Base-by-base conservation (phyloP, 176 grass and related monocot species). In the Leersia perrieri region DNA sequence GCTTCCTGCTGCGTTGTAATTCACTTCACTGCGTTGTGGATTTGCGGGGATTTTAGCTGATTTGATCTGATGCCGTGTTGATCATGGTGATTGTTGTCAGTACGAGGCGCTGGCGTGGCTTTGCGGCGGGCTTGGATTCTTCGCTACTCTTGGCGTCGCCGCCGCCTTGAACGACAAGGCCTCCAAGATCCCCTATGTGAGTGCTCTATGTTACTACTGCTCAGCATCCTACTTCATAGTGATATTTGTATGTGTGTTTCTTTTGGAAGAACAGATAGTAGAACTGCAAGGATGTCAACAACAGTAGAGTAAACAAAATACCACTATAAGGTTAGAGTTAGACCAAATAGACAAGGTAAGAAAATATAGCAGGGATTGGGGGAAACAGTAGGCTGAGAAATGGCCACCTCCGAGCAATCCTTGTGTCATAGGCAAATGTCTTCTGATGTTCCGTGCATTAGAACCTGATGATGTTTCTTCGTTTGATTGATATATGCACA, bases 31-130 rank as follows among this genome's bases (percentile, higher is more conserved):
- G 63, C 29, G 11, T 69, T 23, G 4, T 29, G 55, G 63, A 38
- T 15, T 70, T 18, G 13, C 23, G 55, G 28, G 55, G 33, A 27
- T 85, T 23, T 75, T 7, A 77, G 32, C 69, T n/a, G 45, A 2
- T 31, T 77, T 87, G 83, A 87, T 88, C 72, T 78, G n/a, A 44
- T 58, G 42, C 71, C 39, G 16, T 70, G n/a, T 82, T 74, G 44
- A 18, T 60, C 68, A 11, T 0, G 64, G 26, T 78, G 14, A 44
- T 40, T 84, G 7, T n/a, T n/a, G 28, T 18, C 68, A 99, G 93
- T 96, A 94, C 9, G 97, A 99, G 88, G 91, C 93, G 18, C 81
- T 99, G 87, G 93, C 91, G 11, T 99, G 97, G 97, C 71, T 93
- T 22, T 99, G 93, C 23, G 97, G 97, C 70, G 97, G 97, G 39